These are phyloP conservation scores for Daldinia sp. DNA, from an alignment of 2,329 filamentous ascomycete species.

Conservation along the genomic window DNA sequence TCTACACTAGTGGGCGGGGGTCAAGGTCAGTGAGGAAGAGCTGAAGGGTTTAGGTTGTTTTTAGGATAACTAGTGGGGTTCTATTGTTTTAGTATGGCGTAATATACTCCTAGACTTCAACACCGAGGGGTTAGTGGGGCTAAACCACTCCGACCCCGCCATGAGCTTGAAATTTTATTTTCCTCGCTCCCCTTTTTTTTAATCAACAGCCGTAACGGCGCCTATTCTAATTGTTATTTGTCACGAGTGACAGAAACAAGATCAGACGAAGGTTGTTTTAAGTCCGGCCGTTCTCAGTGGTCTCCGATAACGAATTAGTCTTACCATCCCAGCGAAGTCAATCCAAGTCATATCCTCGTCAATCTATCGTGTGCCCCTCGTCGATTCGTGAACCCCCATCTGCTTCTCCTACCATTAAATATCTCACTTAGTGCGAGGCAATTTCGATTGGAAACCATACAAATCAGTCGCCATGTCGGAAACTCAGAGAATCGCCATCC, in stretches of 20 bases:
- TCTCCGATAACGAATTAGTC: constrained; percentile 14
- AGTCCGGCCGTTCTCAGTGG: background rate
- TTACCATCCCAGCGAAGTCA: constrained; percentile 10
- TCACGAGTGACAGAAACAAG: constrained; percentile 10
- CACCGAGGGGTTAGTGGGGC: constrained; percentile 30
- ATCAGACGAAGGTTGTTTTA: constrained; percentile 6
- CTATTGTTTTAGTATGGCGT: background rate
- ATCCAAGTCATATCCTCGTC: constrained; percentile 25
- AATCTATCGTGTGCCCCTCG: constrained; percentile 17
- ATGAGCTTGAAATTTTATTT: constrained; percentile 37
- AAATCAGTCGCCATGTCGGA: constrained; percentile 50
- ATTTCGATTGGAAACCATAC: constrained; percentile 18
- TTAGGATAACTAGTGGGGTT: constrained; percentile 21
- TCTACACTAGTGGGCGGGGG: constrained; percentile 24
- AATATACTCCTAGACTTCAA: constrained; percentile 4
- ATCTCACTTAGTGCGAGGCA: constrained; percentile 17
- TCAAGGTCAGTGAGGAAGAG: constrained; percentile 10
- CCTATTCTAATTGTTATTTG: constrained; percentile 28
- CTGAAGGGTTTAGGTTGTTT: background rate
- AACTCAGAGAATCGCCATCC: constrained; percentile 79
- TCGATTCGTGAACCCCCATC: constrained; percentile 21
- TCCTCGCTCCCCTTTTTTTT: background rate
- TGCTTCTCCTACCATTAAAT: constrained; percentile 7
- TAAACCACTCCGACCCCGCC: constrained; percentile 34
- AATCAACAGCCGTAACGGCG: constrained; percentile 20